These are phyloP conservation scores for Anthoceros angustus DNA, from an alignment of 225 moss, liverwort and hornwort species.

Conservation along the genomic window DNA sequence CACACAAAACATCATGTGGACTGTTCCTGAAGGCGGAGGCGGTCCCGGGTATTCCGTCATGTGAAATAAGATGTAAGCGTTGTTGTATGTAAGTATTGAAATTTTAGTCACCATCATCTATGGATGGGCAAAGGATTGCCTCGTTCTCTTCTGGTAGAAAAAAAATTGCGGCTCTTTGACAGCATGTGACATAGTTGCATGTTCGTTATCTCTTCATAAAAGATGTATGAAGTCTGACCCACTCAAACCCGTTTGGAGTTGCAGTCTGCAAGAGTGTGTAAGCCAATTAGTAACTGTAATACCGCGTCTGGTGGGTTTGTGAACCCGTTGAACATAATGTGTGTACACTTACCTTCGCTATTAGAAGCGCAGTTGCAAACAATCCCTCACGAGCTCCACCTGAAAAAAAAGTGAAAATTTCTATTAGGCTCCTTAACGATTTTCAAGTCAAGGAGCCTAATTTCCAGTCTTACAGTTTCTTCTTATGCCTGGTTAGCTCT, in stretches of 20 bases:
- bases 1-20: slow-evolving; percentile 71
- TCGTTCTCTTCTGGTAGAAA: too few relatives aligned
- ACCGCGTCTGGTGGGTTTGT: too few relatives aligned
- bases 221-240: too few relatives aligned
- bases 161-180: too few relatives aligned
- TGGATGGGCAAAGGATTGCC: too few relatives aligned
- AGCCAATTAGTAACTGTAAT: too few relatives aligned
- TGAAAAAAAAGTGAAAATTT: not conserved
- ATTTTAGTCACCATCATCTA: not conserved
- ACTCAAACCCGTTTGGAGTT: too few relatives aligned
- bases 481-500: not conserved
- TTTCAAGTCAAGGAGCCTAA: too few relatives aligned
- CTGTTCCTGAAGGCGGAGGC: slow-evolving; percentile 78
- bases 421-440: not conserved
- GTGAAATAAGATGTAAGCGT: slow-evolving; percentile 11
- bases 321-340: not conserved
- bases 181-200: too few relatives aligned
- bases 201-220: too few relatives aligned
- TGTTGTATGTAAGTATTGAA: not conserved
- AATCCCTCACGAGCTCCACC: not conserved
- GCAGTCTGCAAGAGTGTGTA: too few relatives aligned
- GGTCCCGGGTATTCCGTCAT: slow-evolving; percentile 63
- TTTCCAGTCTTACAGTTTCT: not conserved
- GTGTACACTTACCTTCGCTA: not conserved
- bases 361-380: not conserved